Evolutionary conservation across 495 filamentous ascomycete species (phyloP).

Genomic region (Penicillium salamii): DNA sequence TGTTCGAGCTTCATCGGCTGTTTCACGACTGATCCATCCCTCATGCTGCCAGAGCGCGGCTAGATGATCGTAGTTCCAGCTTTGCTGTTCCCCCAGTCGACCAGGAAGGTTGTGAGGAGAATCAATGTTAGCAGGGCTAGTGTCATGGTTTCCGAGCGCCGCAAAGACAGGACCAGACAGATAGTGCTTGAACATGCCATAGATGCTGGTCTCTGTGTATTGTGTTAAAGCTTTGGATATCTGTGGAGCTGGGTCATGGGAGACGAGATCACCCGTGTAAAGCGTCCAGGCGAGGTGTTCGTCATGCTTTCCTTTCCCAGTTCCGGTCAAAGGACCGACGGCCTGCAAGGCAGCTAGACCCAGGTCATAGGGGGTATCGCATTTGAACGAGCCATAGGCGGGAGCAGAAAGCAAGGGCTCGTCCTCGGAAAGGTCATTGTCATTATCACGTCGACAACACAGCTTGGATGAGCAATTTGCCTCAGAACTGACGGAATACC

Average conservation of each 20-base stretch:
- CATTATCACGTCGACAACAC: conserved; percentile 51
- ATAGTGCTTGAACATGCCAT: conserved; percentile 53
- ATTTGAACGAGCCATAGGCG: conserved; percentile 52
- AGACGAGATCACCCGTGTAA: conserved; percentile 57
- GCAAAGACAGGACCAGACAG: conserved; percentile 55
- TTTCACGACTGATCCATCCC: conserved; percentile 45
- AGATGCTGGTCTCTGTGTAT: conserved; percentile 49
- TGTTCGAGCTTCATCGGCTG: conserved; percentile 38
- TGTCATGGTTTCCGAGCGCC: conserved; percentile 56
- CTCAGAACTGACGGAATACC: conserved; percentile 53
- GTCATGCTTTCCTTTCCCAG: conserved; percentile 28
- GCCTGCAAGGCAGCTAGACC: conserved; percentile 56
- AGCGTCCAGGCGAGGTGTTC: conserved; percentile 47
- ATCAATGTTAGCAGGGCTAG: conserved; percentile 49
- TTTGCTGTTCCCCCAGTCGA: conserved; percentile 51
- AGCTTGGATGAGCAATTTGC: conserved; percentile 52
- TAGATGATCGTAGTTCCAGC: conserved; percentile 56
- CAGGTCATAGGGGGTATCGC: conserved; percentile 59
- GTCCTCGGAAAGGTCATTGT: conserved; percentile 29
- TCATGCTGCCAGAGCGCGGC: conserved; percentile 50
- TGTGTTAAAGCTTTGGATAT: conserved; percentile 47
- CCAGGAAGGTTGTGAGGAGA: conserved; percentile 51
- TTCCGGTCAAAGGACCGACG: conserved; percentile 56
- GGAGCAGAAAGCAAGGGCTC: conserved; percentile 46
- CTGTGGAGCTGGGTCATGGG: conserved; percentile 49